A percentile compares a stretch with the other conserved stretches of the same genome.
Evolutionary conservation across 139 green algal genomes (phyloP).

Genomic region (Coelastrella sp.): DNA sequence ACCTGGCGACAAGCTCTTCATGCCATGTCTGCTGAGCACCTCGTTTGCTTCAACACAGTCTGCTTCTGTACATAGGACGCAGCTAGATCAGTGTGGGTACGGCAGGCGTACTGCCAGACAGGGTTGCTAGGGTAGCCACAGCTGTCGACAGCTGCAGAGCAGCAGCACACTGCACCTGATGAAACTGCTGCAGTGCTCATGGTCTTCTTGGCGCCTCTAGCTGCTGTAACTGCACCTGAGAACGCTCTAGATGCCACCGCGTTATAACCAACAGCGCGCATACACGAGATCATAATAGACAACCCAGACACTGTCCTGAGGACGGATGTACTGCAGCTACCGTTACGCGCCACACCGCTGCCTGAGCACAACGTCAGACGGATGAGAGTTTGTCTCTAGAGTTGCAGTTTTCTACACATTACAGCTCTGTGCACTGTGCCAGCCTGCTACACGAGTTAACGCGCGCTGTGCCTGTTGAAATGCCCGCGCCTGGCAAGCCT

Average conservation of each 20-base stretch:
- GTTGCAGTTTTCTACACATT: no score
- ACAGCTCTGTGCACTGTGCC: no score
- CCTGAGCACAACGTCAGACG: no score
- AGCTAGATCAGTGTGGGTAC: no score
- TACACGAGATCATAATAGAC: neutral
- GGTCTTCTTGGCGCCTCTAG: neutral
- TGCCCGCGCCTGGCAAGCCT: no score
- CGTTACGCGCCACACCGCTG: no score
- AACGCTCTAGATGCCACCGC: no score
- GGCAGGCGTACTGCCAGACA: no score
- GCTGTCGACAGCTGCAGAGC: neutral
- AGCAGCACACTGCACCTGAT: neutral
- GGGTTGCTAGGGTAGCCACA: no score
- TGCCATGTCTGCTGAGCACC: neutral
- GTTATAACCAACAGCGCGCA: neutral
- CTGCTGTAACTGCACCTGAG: neutral
- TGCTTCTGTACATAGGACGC: neutral
- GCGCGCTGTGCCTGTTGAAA: neutral
- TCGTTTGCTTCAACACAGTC: neutral
- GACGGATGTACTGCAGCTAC: neutral
- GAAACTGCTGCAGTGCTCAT: neutral
- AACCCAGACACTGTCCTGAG: neutral
- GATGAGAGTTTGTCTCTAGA: no score
- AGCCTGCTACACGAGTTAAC: neutral
- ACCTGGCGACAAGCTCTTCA: conserved; percentile 37